Base-by-base conservation (phyloP, 371 early-diverging fungal genomes). In the Nematocida homosporus region DNA sequence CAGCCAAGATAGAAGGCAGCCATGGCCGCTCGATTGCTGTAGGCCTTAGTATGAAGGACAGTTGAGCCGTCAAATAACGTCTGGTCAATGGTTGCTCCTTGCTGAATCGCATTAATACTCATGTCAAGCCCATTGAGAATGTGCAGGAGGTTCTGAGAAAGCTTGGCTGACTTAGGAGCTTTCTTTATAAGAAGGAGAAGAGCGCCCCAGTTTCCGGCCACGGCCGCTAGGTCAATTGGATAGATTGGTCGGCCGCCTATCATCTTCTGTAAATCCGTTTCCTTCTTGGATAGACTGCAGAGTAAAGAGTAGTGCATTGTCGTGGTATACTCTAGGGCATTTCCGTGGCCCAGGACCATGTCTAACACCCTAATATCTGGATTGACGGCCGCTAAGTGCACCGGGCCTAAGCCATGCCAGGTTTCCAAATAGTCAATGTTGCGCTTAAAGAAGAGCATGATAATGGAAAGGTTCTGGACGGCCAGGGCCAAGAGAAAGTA, bases 371-470 rank as follows among this genome's bases (percentile, higher is more conserved):
- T 23, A n/a, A 59, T 68, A 44, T 68, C 69, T 8, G 69, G 25
- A 34, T 68, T 68, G n/a, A 68, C 42, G 4, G 69, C 69, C 48
- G 69, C 69, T 20, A 68, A 51, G 29, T 68, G 69, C 60, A 68
- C 69, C 16, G 69, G 69, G 1, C 69, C 69, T 42, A 68, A 27
- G 2, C 69, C 69, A 29, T 68, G 69, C 69, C 69, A 68, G 8
- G 69, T 60, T 55, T 68, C 69, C 1, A 48, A 48, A 60, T 57
- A 68, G 47, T 68, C 69, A 25, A 68, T 59, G 18, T 47, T 68
- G 50, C 69, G 10, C 56, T 59, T 59, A 34, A 68, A 59, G 60
- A 60, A 68, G 3, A 56, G 29, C 69, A 68, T 68, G 18, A 68
- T 68, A 18, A 59, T 30, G 8, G 69, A 18, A 16, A 68, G 60